These are phyloP conservation scores for Scutellaria baicalensis DNA, from an alignment of 257 asterid genomes.

Conservation along the genomic window DNA sequence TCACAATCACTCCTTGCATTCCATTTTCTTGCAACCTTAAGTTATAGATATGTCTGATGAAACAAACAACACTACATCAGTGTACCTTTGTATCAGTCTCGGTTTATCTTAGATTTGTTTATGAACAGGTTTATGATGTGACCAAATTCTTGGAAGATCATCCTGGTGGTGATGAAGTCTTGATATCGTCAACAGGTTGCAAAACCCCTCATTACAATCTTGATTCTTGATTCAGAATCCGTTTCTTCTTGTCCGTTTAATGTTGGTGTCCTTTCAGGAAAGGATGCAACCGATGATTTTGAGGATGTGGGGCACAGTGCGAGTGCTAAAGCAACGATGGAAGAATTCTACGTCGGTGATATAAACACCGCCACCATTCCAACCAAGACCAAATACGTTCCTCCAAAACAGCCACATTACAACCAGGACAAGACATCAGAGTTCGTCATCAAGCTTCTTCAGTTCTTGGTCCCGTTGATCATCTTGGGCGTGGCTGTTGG, in stretches of 20 bases:
- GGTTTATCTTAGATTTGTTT: neutral
- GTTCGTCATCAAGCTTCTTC: constrained; percentile 69
- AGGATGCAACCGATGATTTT: constrained; percentile 88
- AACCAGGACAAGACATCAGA: constrained; percentile 84
- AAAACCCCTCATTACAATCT: neutral
- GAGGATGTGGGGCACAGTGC: constrained; percentile 84
- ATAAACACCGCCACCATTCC: constrained; percentile 59
- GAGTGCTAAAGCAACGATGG: constrained; percentile 62
- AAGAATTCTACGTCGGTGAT: constrained; percentile 56
- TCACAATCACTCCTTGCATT: neutral
- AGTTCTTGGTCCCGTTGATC: constrained; percentile 69
- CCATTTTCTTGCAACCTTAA: neutral
- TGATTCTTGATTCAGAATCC: neutral
- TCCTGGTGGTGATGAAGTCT: constrained; percentile 89
- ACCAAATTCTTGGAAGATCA: constrained; percentile 87
- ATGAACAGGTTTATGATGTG: constrained; percentile 63
- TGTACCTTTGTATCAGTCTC: too few relatives aligned
- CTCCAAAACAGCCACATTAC: constrained; percentile 81
- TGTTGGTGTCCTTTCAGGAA: constrained; percentile 34
- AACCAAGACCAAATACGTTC: constrained; percentile 43
- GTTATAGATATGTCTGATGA: too few relatives aligned
- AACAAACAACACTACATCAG: too few relatives aligned
- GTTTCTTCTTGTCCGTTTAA: neutral
- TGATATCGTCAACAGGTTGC: constrained; percentile 71
- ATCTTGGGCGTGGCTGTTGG: constrained; percentile 72